Evolutionary conservation across 192 early-diverging fungal species (phyloP), one percentile per base, ranked within the genome.

Genomic region (Entomortierella lignicola): DNA sequence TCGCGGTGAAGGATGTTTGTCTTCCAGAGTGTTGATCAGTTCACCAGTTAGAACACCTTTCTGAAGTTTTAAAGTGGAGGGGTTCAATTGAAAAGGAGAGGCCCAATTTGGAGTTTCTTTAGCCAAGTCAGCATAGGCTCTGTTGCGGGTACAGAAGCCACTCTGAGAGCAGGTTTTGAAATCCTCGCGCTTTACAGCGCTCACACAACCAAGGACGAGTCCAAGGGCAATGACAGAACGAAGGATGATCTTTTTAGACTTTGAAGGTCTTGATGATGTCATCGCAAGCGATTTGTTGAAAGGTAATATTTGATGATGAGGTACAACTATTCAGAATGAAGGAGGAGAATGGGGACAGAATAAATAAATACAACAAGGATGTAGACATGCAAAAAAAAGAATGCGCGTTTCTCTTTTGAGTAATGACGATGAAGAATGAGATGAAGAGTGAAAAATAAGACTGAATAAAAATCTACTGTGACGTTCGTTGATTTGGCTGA

Each of bases 91-190:
- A 73, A 93, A 98, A 2, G 88, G 88, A 0, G 92, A 89, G 2
- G 69, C 48, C 39, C 85, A 70, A n/a, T 66, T 43, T 2, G 61
- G 55, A 26, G 67, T 55, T 51, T 69, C 65, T 53, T 59, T 73
- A 23, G 61, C 74, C 5, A 77, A 32, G 41, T 96, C 93, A 15
- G 94, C 95, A 70, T 91, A 95, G 20, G 90, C 92, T 8, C 94
- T 85, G 80, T 99, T 95, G 44, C 98, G 92, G 13, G 83, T 72
- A 80, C 96, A 98, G 75, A 99, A 99, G 7, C 90, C 91, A 29
- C 89, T 88, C 57, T 98, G 92, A 27, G 89, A 81, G 80, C 96
- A 97, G 0, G 85, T 92, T 77, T 96, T 97, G 73, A 99, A 99
- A 79, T 99, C 97, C 65, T 93, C 91, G 20, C 71, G 77, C 66